Conservation (phyloP, 2,329 filamentous ascomycete species). For the Diaporthe capsici region DNA sequence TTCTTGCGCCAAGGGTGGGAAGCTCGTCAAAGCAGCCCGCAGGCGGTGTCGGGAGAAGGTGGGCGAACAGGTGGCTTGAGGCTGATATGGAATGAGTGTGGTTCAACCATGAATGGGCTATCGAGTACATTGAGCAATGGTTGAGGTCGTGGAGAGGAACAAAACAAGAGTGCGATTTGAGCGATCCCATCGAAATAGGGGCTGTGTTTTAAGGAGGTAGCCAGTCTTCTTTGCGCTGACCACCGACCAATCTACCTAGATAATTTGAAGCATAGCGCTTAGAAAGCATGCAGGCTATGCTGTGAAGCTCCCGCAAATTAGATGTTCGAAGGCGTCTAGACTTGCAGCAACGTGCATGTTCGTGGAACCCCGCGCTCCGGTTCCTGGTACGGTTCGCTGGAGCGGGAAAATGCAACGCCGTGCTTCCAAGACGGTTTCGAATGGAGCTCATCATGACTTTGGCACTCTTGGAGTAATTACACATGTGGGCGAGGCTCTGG, state of each 20-base stretch:
- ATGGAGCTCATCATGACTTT: no score
- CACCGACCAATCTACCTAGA: neutral
- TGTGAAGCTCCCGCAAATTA: neutral
- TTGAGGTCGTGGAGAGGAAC: neutral
- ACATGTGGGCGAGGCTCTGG: no score
- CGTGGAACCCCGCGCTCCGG: neutral
- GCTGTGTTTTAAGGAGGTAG: neutral
- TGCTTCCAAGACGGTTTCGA: neutral
- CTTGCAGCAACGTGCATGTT: neutral
- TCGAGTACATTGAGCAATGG: no score
- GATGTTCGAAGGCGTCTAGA: neutral
- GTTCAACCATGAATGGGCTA: no score
- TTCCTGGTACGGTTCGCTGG: neutral
- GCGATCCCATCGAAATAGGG: neutral
- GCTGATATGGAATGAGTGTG: neutral
- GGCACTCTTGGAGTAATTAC: no score
- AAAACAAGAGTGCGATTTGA: neutral
- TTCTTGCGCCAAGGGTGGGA: neutral
- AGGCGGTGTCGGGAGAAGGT: neutral
- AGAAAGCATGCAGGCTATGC: neutral
- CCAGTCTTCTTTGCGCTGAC: neutral
- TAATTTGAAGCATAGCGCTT: neutral
- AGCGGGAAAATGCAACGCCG: neutral
- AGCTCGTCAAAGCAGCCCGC: neutral
- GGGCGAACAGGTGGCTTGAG: neutral